A percentile compares a stretch with the other conserved stretches of the same genome.
Evolutionary conservation across 2,329 filamentous ascomycete genomes (phyloP).

Genomic region (Arachnomyces sp.): DNA sequence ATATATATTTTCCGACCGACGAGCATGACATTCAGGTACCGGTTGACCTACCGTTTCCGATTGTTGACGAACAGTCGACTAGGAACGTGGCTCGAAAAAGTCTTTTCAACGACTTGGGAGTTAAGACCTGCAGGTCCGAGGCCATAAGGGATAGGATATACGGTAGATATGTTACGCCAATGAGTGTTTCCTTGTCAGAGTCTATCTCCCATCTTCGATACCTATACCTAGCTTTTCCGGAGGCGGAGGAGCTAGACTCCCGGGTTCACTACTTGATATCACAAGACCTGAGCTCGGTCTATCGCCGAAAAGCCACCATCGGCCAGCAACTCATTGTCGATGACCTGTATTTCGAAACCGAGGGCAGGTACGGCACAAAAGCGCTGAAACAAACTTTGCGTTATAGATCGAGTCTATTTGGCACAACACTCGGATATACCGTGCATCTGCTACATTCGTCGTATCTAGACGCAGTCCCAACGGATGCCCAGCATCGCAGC

Average conservation of each 20-base stretch:
- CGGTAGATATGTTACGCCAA: neutral
- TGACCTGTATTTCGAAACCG: slow-evolving; percentile 2
- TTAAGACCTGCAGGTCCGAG: no score
- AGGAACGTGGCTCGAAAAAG: no score
- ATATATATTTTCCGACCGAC: neutral
- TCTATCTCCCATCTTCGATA: slow-evolving; percentile 1
- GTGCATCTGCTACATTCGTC: neutral
- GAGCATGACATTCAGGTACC: neutral
- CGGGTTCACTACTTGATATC: neutral
- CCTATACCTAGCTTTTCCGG: neutral
- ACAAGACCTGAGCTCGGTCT: neutral
- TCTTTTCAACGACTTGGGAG: no score
- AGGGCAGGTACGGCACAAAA: neutral
- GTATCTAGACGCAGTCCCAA: neutral
- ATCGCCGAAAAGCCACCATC: neutral
- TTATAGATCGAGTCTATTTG: neutral
- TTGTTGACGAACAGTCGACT: neutral
- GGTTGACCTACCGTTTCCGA: neutral
- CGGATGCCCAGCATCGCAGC: neutral
- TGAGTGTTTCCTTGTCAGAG: neutral
- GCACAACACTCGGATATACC: neutral
- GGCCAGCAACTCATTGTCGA: neutral
- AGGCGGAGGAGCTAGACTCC: neutral
- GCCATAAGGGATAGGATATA: neutral
- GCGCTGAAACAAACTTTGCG: neutral